A percentile compares a stretch with the other conserved stretches of the same genome.
phyloP scores from a whole-genome alignment of 768 basidiomycete species.

The Boletus edulis region DNA sequence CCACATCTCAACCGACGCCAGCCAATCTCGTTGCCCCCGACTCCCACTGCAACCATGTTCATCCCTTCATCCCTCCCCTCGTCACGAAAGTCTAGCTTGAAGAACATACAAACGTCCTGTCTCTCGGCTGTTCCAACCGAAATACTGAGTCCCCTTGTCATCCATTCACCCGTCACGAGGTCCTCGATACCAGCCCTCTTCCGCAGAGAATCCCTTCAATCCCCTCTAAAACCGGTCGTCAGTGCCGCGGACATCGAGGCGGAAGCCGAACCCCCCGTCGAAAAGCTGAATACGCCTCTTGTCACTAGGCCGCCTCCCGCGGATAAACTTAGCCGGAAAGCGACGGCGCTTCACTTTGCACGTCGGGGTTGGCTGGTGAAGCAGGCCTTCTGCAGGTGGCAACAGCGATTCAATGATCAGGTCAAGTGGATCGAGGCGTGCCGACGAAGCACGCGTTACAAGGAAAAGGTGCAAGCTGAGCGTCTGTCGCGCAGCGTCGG shows the following conservation, averaged over 20 bases:
- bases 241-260: conserved; percentile 11
- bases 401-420: conserved; percentile 41
- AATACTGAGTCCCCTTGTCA: conserved; percentile 30
- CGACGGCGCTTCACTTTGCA: conserved; percentile 42
- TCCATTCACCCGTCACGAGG: conserved; percentile 26
- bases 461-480: conserved; percentile 43
- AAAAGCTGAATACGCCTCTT: conserved; percentile 7
- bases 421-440: conserved; percentile 63
- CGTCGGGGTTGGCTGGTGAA: conserved; percentile 41
- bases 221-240: conserved; percentile 22
- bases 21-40: conserved; percentile 35
- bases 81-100: conserved; percentile 20
- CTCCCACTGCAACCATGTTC: conserved; percentile 24
- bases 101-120: conserved; percentile 24
- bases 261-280: background rate
- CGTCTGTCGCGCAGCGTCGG: conserved; percentile 30
- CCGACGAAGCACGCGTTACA: conserved; percentile 58
- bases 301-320: background rate
- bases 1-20: conserved; percentile 28
- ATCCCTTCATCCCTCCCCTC: conserved; percentile 13
- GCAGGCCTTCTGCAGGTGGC: conserved; percentile 45
- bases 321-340: conserved; percentile 27
- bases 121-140: conserved; percentile 25
- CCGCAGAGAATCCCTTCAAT: conserved; percentile 25
- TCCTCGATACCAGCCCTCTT: conserved; percentile 15